phyloP scores from a whole-genome alignment of 805 yeast genomes.

The Cyberlindnera veronae region DNA sequence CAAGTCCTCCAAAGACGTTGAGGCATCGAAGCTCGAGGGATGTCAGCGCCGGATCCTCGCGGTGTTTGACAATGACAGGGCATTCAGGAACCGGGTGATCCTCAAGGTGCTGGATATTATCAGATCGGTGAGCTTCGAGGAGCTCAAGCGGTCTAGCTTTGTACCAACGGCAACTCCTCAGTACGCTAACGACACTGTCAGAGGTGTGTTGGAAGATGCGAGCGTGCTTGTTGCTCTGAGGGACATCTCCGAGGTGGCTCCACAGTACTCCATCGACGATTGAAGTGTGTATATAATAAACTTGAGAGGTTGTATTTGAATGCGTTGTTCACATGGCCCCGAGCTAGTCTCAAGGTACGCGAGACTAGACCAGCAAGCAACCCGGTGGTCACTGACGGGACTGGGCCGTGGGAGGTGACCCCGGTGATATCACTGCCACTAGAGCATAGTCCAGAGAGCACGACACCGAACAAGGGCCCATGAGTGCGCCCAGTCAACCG shows the following conservation, averaged over 20 bases:
- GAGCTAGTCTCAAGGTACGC: no score
- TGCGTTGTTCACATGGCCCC: no score
- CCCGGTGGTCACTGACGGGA: background rate
- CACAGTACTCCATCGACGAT: conserved; percentile 1
- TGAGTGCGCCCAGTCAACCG: no score
- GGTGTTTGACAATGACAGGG: conserved; percentile 7
- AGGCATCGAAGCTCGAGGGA: conserved; percentile 5
- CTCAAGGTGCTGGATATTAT: conserved; percentile 7
- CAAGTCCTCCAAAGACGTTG: conserved; percentile 4
- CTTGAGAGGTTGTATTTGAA: no score
- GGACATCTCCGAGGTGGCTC: conserved; percentile 10
- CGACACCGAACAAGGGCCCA: no score
- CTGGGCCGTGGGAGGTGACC: background rate
- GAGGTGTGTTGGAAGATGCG: conserved; percentile 11
- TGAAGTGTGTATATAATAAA: background rate
- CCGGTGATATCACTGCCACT: no score
- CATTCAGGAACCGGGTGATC: conserved; percentile 1
- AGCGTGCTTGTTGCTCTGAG: conserved; percentile 3
- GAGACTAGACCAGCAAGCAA: background rate
- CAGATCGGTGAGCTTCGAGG: conserved; percentile 4
- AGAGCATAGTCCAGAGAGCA: background rate
- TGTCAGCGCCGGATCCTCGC: conserved; percentile 8
- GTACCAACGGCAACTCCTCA: no score
- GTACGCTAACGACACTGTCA: conserved; percentile 13
- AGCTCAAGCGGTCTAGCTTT: no score